These are phyloP conservation scores for Tuber umbilicatum DNA, from an alignment of 495 filamentous ascomycete genomes.

Conservation along the genomic window DNA sequence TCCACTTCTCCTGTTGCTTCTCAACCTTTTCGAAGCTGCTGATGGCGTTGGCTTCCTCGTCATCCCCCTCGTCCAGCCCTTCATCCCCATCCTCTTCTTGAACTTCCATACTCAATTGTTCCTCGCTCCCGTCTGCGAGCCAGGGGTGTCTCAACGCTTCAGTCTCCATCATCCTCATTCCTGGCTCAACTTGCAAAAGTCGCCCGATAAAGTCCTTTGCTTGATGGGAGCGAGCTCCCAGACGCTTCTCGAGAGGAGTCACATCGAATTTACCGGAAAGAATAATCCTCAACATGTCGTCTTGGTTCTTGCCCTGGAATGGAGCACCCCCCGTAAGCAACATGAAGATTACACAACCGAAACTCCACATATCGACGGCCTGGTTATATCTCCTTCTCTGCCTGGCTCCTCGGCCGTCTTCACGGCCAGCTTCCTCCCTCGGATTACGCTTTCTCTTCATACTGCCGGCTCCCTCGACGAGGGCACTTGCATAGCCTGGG, in stretches of 20 bases:
- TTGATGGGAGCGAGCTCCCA: conserved; percentile 24
- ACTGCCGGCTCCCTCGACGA: conserved; percentile 20
- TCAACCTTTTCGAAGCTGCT: conserved; percentile 8
- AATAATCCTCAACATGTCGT: conserved; percentile 35
- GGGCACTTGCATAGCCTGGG: conserved; percentile 56
- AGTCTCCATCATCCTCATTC: conserved; percentile 35
- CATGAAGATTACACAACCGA: conserved; percentile 83
- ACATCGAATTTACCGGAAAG: conserved; percentile 25
- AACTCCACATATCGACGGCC: conserved; percentile 89
- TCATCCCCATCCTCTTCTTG: conserved; percentile 17
- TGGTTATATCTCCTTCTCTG: conserved; percentile 62
- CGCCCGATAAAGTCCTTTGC: conserved; percentile 34
- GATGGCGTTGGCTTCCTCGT: conserved; percentile 5
- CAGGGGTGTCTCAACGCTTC: conserved; percentile 37
- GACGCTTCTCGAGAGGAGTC: conserved; percentile 14
- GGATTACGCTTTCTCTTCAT: conserved; percentile 36
- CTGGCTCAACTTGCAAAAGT: conserved; percentile 35
- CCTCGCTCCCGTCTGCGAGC: conserved; percentile 22
- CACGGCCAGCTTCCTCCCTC: conserved; percentile 39
- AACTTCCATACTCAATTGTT: conserved; percentile 26
- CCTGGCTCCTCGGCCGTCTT: conserved; percentile 49
- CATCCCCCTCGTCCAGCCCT: conserved; percentile 4
- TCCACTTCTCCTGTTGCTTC: neutral
- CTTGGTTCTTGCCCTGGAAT: conserved; percentile 57
- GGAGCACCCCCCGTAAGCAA: conserved; percentile 68